Evolutionary conservation across 1,284 basidiomycete species (phyloP).

Genomic region (Spongispora temasekensis): DNA sequence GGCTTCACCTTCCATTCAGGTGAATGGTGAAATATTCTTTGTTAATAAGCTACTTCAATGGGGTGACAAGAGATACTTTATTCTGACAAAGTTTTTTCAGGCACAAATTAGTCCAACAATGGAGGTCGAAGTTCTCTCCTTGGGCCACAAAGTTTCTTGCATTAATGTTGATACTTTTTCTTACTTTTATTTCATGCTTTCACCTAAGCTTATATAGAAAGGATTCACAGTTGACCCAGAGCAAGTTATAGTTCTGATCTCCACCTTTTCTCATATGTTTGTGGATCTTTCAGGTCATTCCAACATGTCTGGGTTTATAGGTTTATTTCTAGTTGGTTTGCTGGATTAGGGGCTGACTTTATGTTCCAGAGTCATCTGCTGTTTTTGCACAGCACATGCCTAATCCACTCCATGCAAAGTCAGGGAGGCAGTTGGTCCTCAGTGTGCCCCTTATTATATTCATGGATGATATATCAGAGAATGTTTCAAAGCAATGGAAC

Average conservation of each 20-base stretch:
- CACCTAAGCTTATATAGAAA: slow-evolving; percentile 1
- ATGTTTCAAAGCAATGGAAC: slow-evolving; percentile 40
- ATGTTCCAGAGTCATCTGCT: neutral
- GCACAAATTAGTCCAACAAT: neutral
- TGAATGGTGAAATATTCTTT: slow-evolving; percentile 21
- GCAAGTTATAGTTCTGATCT: slow-evolving; percentile 4
- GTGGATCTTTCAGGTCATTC: neutral
- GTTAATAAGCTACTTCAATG: slow-evolving; percentile 24
- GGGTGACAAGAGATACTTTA: slow-evolving; percentile 20
- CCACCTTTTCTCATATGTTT: slow-evolving; percentile 12
- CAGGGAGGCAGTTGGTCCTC: slow-evolving; percentile 18
- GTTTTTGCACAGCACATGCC: slow-evolving; percentile 13
- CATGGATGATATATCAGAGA: slow-evolving; percentile 37
- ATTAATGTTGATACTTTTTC: neutral
- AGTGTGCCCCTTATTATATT: slow-evolving; percentile 29
- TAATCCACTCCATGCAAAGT: slow-evolving; percentile 1
- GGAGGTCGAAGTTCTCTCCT: neutral
- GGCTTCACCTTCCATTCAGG: slow-evolving; percentile 17
- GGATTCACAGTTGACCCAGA: slow-evolving; percentile 13
- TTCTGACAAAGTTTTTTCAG: slow-evolving; percentile 23
- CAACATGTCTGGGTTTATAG: neutral
- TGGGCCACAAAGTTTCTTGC: slow-evolving; percentile 4
- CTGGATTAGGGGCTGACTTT: neutral
- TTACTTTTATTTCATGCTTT: slow-evolving; percentile 9
- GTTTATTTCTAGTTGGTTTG: neutral